Evolutionary conservation across 2,329 filamentous ascomycete genomes (phyloP).

Genomic region (Diaporthe aspalathi): DNA sequence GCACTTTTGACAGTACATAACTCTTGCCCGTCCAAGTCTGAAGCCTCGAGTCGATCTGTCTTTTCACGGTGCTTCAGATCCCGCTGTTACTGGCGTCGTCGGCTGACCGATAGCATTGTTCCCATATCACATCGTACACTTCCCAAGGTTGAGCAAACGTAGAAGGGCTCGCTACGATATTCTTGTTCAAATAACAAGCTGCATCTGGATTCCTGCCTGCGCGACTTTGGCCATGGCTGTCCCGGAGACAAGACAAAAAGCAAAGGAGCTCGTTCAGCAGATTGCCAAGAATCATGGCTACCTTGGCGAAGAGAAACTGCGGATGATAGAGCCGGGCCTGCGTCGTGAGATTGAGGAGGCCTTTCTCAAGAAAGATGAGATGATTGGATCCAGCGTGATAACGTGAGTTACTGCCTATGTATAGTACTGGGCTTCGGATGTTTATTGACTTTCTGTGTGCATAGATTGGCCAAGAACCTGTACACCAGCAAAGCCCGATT

Average conservation of each 20-base stretch:
- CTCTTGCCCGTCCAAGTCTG: background rate
- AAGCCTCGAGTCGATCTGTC: background rate
- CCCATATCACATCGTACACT: background rate
- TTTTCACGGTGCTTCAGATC: background rate
- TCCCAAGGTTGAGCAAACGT: no score
- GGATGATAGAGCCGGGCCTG: constrained; percentile 2
- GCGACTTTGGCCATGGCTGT: background rate
- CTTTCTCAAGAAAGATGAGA: background rate
- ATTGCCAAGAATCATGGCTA: constrained; percentile 31
- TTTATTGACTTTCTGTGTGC: constrained; percentile 53
- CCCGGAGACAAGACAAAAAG: background rate
- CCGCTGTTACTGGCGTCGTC: background rate
- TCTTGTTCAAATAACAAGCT: background rate
- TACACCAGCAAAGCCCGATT: constrained; percentile 59
- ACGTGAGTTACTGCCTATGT: background rate
- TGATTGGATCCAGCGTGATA: constrained; percentile 2
- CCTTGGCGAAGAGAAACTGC: constrained; percentile 22
- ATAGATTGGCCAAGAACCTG: constrained; percentile 47
- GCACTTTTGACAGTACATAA: background rate
- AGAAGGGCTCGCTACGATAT: no score
- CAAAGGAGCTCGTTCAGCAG: background rate
- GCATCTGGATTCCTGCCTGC: no score
- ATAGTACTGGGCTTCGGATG: no score
- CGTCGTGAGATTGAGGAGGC: constrained; percentile 3
- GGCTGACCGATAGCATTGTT: background rate